A percentile compares a stretch with the other conserved stretches of the same genome.
These are phyloP conservation scores for Scenedesmus sp. DNA, from an alignment of 163 green algal genomes.

Conservation along the genomic window DNA sequence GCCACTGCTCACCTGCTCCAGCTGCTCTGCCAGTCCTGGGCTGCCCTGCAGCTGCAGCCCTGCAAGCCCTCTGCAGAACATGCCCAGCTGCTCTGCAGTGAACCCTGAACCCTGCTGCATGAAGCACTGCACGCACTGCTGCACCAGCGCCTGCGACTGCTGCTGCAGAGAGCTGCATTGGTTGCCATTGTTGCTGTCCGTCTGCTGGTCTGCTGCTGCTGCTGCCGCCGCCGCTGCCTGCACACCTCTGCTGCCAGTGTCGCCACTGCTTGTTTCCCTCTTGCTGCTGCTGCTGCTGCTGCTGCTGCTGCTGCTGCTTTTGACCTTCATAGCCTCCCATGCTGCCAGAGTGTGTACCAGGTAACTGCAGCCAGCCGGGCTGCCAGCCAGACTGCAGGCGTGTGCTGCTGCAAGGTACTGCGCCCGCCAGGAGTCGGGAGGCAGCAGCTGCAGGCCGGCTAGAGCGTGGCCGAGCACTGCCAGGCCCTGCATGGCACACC, in stretches of 20 bases:
- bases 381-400: not conserved
- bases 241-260: not conserved
- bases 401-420: constrained; percentile 11
- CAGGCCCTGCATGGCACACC: constrained; percentile 16
- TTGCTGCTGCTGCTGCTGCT: not conserved
- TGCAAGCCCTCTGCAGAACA: constrained; percentile 41
- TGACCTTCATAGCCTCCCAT: not conserved
- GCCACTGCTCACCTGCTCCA: constrained; percentile 23
- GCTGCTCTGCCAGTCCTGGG: not conserved
- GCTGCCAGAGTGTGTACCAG: constrained; percentile 26
- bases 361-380: constrained; percentile 46
- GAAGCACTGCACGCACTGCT: constrained; percentile 34
- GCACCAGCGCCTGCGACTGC: not conserved
- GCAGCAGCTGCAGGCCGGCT: constrained; percentile 19
- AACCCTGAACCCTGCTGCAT: not conserved
- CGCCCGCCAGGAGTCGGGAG: not conserved
- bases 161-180: not conserved
- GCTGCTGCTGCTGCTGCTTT: not conserved
- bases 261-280: not conserved
- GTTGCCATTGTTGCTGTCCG: no score
- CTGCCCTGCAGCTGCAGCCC: not conserved
- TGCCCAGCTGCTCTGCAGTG: constrained; percentile 43
- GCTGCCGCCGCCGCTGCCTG: not conserved
- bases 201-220: not conserved
- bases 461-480: constrained; percentile 41